These are phyloP conservation scores for Acanthamoeba rhysodes DNA, from an alignment of 208 protist species.

Conservation along the genomic window DNA sequence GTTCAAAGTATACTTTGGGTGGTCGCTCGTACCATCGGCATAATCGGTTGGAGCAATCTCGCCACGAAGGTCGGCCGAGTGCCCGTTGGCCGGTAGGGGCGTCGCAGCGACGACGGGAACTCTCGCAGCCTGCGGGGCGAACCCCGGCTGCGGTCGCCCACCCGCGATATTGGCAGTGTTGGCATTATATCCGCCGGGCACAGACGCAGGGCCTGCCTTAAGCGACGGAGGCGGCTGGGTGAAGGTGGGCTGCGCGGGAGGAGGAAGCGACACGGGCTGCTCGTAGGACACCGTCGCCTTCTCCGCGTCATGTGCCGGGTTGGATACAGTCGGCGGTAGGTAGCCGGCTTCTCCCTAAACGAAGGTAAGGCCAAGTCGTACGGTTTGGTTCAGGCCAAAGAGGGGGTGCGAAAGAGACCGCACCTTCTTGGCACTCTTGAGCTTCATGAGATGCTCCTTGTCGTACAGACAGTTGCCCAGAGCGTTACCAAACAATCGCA, in stretches of 20 bases:
- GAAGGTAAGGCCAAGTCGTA: neutral
- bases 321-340: neutral
- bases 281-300: constrained; percentile 11
- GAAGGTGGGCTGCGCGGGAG: neutral
- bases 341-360: constrained; percentile 21
- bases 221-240: neutral
- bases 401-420: neutral
- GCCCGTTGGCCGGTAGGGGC: neutral
- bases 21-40: neutral
- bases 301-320: constrained; percentile 31
- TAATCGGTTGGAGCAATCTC: neutral
- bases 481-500: constrained; percentile 88
- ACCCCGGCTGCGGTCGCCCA: neutral
- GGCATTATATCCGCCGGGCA: constrained; percentile 7
- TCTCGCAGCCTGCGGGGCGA: neutral
- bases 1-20: neutral
- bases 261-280: neutral
- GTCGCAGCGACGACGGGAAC: neutral
- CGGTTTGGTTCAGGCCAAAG: neutral
- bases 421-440: constrained; percentile 72
- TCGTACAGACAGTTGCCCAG: constrained; percentile 88
- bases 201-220: neutral
- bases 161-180: neutral
- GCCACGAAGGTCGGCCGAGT: neutral
- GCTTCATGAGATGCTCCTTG: constrained; percentile 80